Evolutionary conservation across 2,329 filamentous ascomycete species (phyloP), one percentile per base, ranked within the genome.

Genomic region (Alternaria consortialis): DNA sequence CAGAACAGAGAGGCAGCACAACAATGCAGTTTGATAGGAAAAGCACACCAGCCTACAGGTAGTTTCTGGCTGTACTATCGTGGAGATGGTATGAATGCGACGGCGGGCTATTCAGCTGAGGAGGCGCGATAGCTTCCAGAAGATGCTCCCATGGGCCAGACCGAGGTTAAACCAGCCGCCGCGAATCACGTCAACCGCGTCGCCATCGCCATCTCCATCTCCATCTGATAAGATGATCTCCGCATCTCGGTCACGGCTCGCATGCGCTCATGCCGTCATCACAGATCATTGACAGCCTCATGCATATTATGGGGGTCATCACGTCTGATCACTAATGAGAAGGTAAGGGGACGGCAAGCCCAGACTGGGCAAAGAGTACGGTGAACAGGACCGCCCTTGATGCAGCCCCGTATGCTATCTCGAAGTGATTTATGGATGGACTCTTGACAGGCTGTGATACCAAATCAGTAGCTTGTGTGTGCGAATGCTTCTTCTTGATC

Each of bases 41-140:
- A 48, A 48, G 31, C 23, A 36, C 46, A 34, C 46, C 31, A 36
- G 4, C 7, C 20, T 36, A 20, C 25, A 20, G 23, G 4, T 13
- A 13, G 31, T 50, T 23, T 12, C 46, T 5, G 23, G 48, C 17
- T 36, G 12, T 29, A 31, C 27, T n/a, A 20, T 15, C 23, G 39
- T 20, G 5, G 42, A 29, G 32, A 25, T 39, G 36, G 47, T 40
- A 37, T 25, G 31, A 29, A 50, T 40, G 40, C 40, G 29, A 48
- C 32, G 29, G 47, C 32, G 12, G 36, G 12, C 13, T 36, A 17
- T n/a, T 15, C 11, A 51, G 51, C 59, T 43, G 42, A 56, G 46
- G 37, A 56, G 50, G 55, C 50, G 56, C 23, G 42, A 58, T 37
- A 29, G 61, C 42, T 69, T 69, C 67, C 62, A 68, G 67, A 69